Percentiles rank a stretch among this genome's conserved stretches.
phyloP scores from a whole-genome alignment of 2,329 filamentous ascomycete genomes.

The Diaporthe sp. region DNA sequence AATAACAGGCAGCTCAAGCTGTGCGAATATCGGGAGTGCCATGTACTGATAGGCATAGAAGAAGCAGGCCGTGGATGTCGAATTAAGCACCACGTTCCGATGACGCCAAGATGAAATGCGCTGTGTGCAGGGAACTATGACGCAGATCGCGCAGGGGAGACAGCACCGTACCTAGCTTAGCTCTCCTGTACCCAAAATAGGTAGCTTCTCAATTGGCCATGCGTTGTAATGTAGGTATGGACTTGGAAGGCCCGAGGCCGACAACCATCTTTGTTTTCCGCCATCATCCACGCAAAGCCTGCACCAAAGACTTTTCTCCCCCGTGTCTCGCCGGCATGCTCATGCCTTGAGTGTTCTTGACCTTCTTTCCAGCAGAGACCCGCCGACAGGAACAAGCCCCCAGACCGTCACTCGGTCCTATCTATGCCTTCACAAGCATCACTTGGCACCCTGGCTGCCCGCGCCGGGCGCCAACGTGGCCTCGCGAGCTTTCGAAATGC shows the following conservation, averaged over 20 bases:
- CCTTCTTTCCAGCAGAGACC: not conserved
- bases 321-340: not conserved
- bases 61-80: not conserved
- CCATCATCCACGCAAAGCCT: not conserved
- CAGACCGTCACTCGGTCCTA: slow-evolving; percentile 6
- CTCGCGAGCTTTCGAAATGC: slow-evolving; percentile 17
- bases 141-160: slow-evolving; percentile 12
- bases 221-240: not conserved
- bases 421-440: slow-evolving; percentile 40
- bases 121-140: slow-evolving; percentile 5
- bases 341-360: not conserved
- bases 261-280: not conserved
- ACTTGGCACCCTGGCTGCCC: slow-evolving; percentile 33
- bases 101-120: slow-evolving; percentile 27
- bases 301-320: not conserved
- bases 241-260: slow-evolving; percentile 1
- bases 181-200: not conserved
- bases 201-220: slow-evolving; percentile 29
- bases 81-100: slow-evolving; percentile 23
- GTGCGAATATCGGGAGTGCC: not conserved
- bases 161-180: not conserved
- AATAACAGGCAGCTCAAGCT: not conserved
- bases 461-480: slow-evolving; percentile 37
- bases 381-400: not conserved
- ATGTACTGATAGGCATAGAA: too few species aligned